Base-by-base conservation (phyloP, 176 grass and related monocot species). In the Hordeum marinum region DNA sequence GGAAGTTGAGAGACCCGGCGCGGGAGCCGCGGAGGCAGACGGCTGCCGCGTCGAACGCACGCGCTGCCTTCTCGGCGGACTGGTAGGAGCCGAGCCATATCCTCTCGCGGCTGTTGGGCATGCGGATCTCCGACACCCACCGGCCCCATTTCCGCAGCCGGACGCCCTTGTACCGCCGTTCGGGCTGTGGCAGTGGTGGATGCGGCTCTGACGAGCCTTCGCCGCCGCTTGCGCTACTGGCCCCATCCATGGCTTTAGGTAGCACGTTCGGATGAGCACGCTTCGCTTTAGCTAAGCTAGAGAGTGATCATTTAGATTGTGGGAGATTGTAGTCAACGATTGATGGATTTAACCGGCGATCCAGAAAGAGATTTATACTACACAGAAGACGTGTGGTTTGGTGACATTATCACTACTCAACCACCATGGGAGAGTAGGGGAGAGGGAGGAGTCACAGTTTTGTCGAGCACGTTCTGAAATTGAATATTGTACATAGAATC, bases 31-130 rank as follows among this genome's bases (percentile, higher is more conserved):
- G 87, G 76, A 89, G 87, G 82, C 82, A 90, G 81, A 84, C 81
- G 45, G 82, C 76, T 7, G 87, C 87, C 2, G 87, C 82, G 68
- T 89, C 87, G 68, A 89, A 89, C 67, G 87, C 87, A 36, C 82
- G 34, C 59, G 87, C 87, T 4, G 87, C 87, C 82, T 84, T 89
- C 82, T 89, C 82, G 35, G 87, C 82, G 1, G 87, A 80, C 68
- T n/a, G 59, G 68, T 89, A 84, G 35, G 87, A 89, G 59, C 87
- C 87, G 66, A 89, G 27, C 87, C 87, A 84, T 18, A 89, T 35
- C 87, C 87, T 84, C 82, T 89, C 87, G 25, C 82, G 82, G 82
- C 87, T 89, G 87, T 89, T 75, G 59, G 87, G 87, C 87, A 88
- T 80, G 57, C 87, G 81, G 87, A 88, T 88, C 67, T 88, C 87